Conservation (phyloP, 768 basidiomycete genomes). For the Coprinopsis cinerea region DNA sequence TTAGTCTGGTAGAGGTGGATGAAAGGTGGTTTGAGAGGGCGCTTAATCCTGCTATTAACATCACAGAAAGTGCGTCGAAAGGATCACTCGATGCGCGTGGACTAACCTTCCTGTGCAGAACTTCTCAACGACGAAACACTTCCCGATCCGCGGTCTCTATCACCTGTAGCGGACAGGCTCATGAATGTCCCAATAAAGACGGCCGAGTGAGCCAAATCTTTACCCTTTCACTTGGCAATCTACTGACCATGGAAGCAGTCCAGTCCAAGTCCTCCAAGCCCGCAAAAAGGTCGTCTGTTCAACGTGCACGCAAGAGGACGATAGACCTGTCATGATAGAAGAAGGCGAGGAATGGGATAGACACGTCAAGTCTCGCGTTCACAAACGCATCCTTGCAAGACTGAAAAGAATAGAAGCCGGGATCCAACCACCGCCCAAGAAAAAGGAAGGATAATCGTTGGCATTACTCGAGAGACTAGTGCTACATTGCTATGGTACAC, state of each 20-base stretch:
- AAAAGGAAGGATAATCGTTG: neutral
- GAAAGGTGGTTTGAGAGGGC: constrained; percentile 58
- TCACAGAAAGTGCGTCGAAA: constrained; percentile 39
- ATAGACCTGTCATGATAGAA: constrained; percentile 63
- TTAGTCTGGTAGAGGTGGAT: constrained; percentile 35
- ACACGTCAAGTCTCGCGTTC: constrained; percentile 52
- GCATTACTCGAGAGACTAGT: too few species aligned
- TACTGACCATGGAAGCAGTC: too few species aligned
- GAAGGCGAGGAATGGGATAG: constrained; percentile 46
- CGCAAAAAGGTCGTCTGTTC: constrained; percentile 55
- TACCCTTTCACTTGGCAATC: too few species aligned
- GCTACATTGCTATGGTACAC: too few species aligned
- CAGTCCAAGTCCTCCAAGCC: constrained; percentile 46
- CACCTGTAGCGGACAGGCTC: constrained; percentile 47
- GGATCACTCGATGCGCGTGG: neutral
- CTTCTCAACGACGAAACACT: constrained; percentile 48
- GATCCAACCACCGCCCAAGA: neutral
- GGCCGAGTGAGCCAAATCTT: constrained; percentile 28
- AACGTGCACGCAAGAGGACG: constrained; percentile 52
- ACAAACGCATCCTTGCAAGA: constrained; percentile 41
- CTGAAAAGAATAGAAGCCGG: neutral
- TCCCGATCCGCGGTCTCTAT: constrained; percentile 53
- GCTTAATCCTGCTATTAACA: constrained; percentile 39
- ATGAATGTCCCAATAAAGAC: constrained; percentile 39
- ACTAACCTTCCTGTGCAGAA: constrained; percentile 29